Evolutionary conservation across 305 asterid species (phyloP), one percentile per base, ranked within the genome.

Genomic region (Rubia peregrina): DNA sequence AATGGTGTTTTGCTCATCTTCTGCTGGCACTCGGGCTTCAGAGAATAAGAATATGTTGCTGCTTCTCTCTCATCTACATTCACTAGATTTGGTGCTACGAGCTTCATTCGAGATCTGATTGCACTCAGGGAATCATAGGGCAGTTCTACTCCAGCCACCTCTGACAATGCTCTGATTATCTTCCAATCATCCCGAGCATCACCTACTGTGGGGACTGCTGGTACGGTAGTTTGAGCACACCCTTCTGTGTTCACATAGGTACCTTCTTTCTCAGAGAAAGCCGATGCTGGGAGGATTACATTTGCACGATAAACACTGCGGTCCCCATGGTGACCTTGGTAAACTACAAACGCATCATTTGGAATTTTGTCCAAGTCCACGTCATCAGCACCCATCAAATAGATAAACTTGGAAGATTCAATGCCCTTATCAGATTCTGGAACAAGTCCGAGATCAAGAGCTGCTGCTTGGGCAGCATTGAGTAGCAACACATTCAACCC

Each of bases 251-350:
- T 94, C 41, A 81, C 95, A 60, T 85, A 93, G 1, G 92, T 93
- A 26, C 96, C 98, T 79, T 93, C 98, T 73, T 93, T 93, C 78
- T 93, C 98, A 4, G 86, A 80, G 85, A 93, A 93, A 41, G 98
- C 96, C 2, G 98, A 84, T 40, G 98, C 85, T 26, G 97, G 98
- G 64, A 94, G 75, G 71, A 94, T 91, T 24, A 94, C 88, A 51
- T 94, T 88, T 26, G 98, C 98, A 59, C 97, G 97, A 67, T 94
- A 94, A n/a, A 94, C 98, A 0, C 96, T 76, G 0, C 74, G 76
- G 68, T 94, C 98, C 40, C 97, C 98, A 17, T 94, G 98, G 82
- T 94, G 98, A 59, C 98, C 98, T 82, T 94, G 98, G 91, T 91
- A 94, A 74, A 91, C 97, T 9, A 94, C 96, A 61, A 94, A 94